Evolutionary conservation across 2,329 filamentous ascomycete species (phyloP).

Genomic region (Penicillium griseofulvum): DNA sequence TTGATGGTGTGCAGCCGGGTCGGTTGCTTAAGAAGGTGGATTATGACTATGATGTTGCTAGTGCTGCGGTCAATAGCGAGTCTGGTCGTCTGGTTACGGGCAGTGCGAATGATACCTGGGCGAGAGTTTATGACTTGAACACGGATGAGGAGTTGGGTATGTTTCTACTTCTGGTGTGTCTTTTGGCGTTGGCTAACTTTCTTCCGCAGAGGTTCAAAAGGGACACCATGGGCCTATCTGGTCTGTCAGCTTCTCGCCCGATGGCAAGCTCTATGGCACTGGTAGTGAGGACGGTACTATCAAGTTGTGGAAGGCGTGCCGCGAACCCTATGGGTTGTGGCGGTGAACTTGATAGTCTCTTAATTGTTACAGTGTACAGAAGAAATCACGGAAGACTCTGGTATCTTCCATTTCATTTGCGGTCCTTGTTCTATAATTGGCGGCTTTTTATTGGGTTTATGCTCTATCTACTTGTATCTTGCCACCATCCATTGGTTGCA

Average conservation of each 20-base stretch:
- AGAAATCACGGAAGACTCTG: background rate
- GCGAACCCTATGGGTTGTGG: conserved; percentile 65
- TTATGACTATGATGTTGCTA: conserved; percentile 81
- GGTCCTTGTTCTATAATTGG: background rate
- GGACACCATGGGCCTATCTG: conserved; percentile 97
- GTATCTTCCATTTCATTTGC: background rate
- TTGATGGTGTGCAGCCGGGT: conserved; percentile 70
- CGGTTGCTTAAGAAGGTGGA: conserved; percentile 73
- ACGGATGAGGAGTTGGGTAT: conserved; percentile 72
- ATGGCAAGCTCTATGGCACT: conserved; percentile 93
- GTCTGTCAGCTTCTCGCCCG: conserved; percentile 91
- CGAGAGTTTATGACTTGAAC: conserved; percentile 89
- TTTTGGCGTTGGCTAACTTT: conserved; percentile 6
- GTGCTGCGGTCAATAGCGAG: conserved; percentile 80
- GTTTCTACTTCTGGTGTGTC: background rate
- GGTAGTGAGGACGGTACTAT: conserved; percentile 97
- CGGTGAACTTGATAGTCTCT: conserved; percentile 38
- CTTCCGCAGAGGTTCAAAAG: conserved; percentile 74
- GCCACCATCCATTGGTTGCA: background rate
- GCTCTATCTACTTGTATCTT: background rate
- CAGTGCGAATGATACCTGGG: conserved; percentile 90
- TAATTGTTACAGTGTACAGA: conserved; percentile 5
- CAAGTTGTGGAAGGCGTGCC: conserved; percentile 76
- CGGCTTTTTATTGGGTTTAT: background rate
- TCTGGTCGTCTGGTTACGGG: conserved; percentile 84